Conservation (phyloP, 495 filamentous ascomycete species). For the Apodospora peruviana region DNA sequence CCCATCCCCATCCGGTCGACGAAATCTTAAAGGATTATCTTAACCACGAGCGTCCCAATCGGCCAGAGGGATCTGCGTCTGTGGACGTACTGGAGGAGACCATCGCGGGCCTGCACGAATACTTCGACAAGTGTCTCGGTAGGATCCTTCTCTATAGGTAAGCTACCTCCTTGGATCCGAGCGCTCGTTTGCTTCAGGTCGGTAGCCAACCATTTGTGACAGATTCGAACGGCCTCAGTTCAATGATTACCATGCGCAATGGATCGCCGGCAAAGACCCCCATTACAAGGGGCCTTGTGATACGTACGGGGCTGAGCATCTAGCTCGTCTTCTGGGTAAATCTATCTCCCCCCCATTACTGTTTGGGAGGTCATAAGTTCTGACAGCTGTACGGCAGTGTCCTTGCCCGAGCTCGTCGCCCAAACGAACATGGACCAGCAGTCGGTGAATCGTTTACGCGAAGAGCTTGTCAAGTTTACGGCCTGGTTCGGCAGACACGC, state of each 20-base stretch:
- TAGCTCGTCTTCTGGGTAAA: conserved; percentile 82
- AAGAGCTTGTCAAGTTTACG: conserved; percentile 78
- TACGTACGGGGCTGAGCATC: conserved; percentile 90
- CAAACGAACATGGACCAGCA: conserved; percentile 97
- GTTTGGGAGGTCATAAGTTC: too few relatives aligned
- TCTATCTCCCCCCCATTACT: conserved; percentile 7
- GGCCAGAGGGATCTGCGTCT: conserved; percentile 59
- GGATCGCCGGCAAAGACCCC: conserved; percentile 48
- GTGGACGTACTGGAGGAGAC: conserved; percentile 85
- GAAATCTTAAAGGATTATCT: conserved; percentile 76
- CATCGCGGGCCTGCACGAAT: conserved; percentile 74
- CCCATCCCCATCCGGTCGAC: conserved; percentile 66
- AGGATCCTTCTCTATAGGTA: conserved; percentile 81
- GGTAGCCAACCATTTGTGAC: neutral
- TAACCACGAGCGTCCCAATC: conserved; percentile 60
- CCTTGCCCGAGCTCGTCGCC: conserved; percentile 86
- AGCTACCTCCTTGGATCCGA: conserved; percentile 5
- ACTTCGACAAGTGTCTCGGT: conserved; percentile 83
- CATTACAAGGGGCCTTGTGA: conserved; percentile 63
- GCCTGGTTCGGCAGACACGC: conserved; percentile 73
- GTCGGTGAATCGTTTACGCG: conserved; percentile 76
- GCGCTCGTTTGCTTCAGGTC: neutral
- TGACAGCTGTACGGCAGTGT: conserved; percentile 47
- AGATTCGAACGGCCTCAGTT: conserved; percentile 86
- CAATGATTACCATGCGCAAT: conserved; percentile 60